Evolutionary conservation across 2,329 filamentous ascomycete species (phyloP).

Genomic region (Hypoxylon sp.): DNA sequence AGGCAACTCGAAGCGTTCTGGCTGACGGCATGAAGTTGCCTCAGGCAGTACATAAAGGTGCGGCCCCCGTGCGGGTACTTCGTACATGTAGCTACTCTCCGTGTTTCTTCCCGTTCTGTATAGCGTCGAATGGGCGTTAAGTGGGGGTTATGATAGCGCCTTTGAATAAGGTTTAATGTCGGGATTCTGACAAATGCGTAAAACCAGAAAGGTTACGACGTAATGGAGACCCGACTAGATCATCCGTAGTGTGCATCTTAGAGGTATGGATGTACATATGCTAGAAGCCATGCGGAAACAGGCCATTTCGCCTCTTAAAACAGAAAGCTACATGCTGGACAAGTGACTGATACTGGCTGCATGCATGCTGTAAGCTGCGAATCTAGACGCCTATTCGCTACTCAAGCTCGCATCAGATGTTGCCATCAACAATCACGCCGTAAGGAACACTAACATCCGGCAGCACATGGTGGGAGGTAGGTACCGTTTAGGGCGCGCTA

Average conservation of each 20-base stretch:
- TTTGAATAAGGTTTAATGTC: slow-evolving; percentile 19
- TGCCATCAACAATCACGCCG: slow-evolving; percentile 31
- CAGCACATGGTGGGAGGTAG: too few species aligned
- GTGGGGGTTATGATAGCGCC: slow-evolving; percentile 14
- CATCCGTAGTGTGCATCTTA: neutral
- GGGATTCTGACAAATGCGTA: slow-evolving; percentile 23
- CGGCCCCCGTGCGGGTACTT: slow-evolving; percentile 15
- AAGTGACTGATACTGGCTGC: slow-evolving; percentile 20
- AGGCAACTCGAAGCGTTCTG: slow-evolving; percentile 28
- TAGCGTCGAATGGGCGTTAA: neutral
- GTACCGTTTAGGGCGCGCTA: slow-evolving; percentile 25
- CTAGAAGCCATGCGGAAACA: neutral
- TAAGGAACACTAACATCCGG: slow-evolving; percentile 14
- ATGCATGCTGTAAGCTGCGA: slow-evolving; percentile 21
- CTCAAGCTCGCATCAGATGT: slow-evolving; percentile 36
- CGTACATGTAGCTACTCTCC: slow-evolving; percentile 12
- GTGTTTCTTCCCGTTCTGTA: neutral
- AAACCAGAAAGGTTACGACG: slow-evolving; percentile 3
- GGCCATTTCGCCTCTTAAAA: slow-evolving; percentile 1
- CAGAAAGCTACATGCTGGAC: neutral
- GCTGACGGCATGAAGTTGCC: slow-evolving; percentile 2
- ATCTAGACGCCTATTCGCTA: slow-evolving; percentile 23
- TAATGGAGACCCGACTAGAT: neutral
- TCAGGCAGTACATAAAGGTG: neutral
- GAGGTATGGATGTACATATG: neutral